Conservation (phyloP, 768 basidiomycete genomes). For the Russula foetens region DNA sequence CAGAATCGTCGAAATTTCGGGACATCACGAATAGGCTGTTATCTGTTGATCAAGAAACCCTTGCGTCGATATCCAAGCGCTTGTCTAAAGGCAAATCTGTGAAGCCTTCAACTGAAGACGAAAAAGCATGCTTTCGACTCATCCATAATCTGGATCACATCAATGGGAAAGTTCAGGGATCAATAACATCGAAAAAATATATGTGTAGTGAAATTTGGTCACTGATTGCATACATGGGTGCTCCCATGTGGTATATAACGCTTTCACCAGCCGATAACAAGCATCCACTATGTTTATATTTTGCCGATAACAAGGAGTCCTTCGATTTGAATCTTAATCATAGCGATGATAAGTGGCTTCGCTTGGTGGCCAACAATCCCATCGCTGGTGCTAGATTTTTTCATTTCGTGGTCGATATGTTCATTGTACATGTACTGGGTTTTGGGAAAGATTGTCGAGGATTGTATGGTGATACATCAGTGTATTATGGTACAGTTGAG, state of each 20-base stretch:
- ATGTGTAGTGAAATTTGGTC: background rate
- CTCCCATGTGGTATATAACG: background rate
- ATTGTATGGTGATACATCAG: background rate
- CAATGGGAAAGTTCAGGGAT: too few relatives aligned
- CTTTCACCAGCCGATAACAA: background rate
- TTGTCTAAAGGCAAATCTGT: background rate
- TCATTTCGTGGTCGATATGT: background rate
- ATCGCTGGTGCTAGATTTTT: background rate
- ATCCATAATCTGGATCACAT: background rate
- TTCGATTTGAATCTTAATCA: background rate
- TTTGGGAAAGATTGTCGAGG: background rate
- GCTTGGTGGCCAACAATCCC: background rate
- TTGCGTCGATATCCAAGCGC: background rate
- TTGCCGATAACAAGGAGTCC: background rate
- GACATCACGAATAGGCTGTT: too few relatives aligned
- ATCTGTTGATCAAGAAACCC: too few relatives aligned
- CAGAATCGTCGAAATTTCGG: too few relatives aligned
- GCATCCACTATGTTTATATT: background rate
- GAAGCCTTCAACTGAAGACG: background rate
- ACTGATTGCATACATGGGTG: background rate
- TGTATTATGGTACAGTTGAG: background rate
- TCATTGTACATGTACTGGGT: background rate
- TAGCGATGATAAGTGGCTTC: background rate
- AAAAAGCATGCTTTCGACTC: background rate
- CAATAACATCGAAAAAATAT: too few relatives aligned